Conservation (phyloP, 78 protist genomes). For the Cavenderia fasciculata region DNA sequence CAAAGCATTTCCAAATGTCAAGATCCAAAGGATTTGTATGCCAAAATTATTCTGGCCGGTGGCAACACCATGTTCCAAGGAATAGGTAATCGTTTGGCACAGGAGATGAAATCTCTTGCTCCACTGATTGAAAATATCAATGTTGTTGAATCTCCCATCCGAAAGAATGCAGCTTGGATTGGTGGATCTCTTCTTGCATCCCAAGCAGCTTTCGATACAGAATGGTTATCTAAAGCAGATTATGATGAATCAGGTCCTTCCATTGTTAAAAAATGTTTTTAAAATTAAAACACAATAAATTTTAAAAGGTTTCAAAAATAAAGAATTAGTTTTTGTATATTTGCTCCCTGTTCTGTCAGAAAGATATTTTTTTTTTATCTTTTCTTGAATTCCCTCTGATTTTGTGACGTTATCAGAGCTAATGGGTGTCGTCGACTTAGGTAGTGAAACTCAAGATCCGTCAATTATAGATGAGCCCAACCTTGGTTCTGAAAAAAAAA, state of each 20-base stretch:
- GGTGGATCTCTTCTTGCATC: constrained; percentile 91
- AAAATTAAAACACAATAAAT: no score
- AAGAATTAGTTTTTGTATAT: constrained; percentile 56
- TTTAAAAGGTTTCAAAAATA: no score
- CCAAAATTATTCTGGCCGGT: constrained; percentile 93
- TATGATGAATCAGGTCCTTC: constrained; percentile 82
- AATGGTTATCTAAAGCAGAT: constrained; percentile 84
- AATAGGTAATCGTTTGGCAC: constrained; percentile 88
- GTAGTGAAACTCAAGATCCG: no score
- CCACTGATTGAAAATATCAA: constrained; percentile 90
- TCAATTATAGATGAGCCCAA: no score
- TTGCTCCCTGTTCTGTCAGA: no score
- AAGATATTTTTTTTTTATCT: no score
- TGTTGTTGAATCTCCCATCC: constrained; percentile 87
- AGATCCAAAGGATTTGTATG: constrained; percentile 90
- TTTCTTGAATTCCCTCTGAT: no score
- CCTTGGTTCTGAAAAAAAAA: no score
- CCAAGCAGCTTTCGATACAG: constrained; percentile 75
- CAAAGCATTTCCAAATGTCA: no score
- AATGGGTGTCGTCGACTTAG: no score
- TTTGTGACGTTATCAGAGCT: no score
- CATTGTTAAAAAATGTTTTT: no score
- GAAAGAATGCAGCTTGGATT: constrained; percentile 89
- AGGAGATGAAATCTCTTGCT: constrained; percentile 81
- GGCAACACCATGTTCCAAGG: constrained; percentile 94